Evolutionary conservation across 2,329 filamentous ascomycete species (phyloP).

Genomic region (Dryadomyces quercus-mongolicae): DNA sequence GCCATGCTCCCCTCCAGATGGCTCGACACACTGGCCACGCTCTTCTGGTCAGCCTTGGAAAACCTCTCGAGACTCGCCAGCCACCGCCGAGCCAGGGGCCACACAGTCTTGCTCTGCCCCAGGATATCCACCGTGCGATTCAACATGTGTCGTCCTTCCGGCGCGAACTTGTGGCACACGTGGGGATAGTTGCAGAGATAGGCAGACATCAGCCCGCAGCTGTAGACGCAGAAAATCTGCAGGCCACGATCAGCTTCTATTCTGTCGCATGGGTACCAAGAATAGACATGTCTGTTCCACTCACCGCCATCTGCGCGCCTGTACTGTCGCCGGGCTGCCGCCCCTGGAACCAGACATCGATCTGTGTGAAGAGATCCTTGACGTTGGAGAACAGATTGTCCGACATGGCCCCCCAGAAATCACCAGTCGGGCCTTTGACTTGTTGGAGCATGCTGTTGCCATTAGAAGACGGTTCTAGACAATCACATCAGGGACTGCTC

Average conservation of each 20-base stretch:
- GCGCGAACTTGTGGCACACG: constrained; percentile 29
- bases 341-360: constrained; percentile 34
- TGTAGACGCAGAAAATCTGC: constrained; percentile 37
- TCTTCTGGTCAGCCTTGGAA: constrained; percentile 25
- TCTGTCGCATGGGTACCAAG: not conserved
- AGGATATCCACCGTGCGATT: constrained; percentile 29
- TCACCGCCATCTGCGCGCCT: constrained; percentile 36
- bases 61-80: constrained; percentile 32
- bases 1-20: constrained; percentile 33
- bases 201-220: constrained; percentile 34
- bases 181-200: constrained; percentile 33
- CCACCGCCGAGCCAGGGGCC: constrained; percentile 38
- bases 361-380: constrained; percentile 31
- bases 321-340: constrained; percentile 32
- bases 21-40: constrained; percentile 16
- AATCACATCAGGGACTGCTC: constrained; percentile 16
- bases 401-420: constrained; percentile 28
- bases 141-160: constrained; percentile 31
- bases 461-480: too few relatives aligned
- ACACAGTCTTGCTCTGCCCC: constrained; percentile 32
- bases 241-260: not conserved
- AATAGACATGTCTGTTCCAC: constrained; percentile 5
- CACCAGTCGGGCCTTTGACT: not conserved
- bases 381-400: constrained; percentile 34
- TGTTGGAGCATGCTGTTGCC: constrained; percentile 26